phyloP scores from a whole-genome alignment of 148 eudicot species.

The Rhododendron griersonianum region DNA sequence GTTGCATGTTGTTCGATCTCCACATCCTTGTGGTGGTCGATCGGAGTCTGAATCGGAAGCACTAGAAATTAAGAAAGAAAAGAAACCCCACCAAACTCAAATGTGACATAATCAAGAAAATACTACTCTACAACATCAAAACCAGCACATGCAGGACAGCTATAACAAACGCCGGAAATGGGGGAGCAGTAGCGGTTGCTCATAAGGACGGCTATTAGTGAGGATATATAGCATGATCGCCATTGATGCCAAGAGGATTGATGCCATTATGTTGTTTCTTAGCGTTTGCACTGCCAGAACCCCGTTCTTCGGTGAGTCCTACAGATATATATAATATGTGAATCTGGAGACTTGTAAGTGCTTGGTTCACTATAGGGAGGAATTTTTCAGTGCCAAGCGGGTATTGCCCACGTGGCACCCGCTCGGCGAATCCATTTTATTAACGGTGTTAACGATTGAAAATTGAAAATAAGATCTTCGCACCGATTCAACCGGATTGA shows the following conservation, averaged over 20 bases:
- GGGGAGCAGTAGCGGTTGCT: conserved; percentile 26
- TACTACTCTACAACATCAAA: conserved; percentile 29
- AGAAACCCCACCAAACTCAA: conserved; percentile 27
- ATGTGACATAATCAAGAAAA: conserved; percentile 48
- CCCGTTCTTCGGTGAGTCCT: conserved; percentile 67
- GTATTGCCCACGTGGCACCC: too few relatives aligned
- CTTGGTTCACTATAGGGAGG: too few relatives aligned
- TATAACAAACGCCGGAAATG: conserved; percentile 63
- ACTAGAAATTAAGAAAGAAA: background rate
- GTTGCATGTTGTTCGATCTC: too few relatives aligned
- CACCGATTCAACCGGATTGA: too few relatives aligned
- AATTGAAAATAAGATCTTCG: too few relatives aligned
- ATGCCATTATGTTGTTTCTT: conserved; percentile 97
- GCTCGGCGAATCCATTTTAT: too few relatives aligned
- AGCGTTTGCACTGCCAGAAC: conserved; percentile 83
- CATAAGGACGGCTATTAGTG: conserved; percentile 76
- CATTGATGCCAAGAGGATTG: conserved; percentile 73
- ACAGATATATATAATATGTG: background rate
- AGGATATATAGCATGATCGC: conserved; percentile 67
- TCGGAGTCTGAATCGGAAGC: conserved; percentile 4
- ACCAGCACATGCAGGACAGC: conserved; percentile 23
- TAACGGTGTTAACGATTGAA: too few relatives aligned
- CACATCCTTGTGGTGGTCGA: background rate
- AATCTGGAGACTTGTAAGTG: too few relatives aligned
- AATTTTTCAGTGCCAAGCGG: too few relatives aligned